Evolutionary conservation across 2,329 filamentous ascomycete species (phyloP), one percentile per base, ranked within the genome.

Genomic region (Ophiostoma novo-ulmi): DNA sequence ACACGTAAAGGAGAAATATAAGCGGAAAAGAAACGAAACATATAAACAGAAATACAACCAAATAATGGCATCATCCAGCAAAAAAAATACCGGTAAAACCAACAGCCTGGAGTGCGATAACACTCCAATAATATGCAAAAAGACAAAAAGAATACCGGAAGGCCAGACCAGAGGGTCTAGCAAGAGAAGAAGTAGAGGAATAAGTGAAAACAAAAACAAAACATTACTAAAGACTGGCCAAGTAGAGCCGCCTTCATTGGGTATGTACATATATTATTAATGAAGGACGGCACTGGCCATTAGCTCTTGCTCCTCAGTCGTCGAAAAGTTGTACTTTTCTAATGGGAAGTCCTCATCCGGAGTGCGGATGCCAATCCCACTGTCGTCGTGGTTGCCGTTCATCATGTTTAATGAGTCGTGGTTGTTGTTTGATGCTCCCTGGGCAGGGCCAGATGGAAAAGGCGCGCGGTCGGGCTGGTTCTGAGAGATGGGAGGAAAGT

Each of bases 311-410:
- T 71, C 71, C 2, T 77, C 75, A 5, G 72, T 70, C 0, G 73
- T 74, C 0, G 76, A 72, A 41, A 78, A 77, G 11, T 82, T 80
- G 76, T 85, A 89, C 76, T 89, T 89, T 69, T 86, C 85, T 77
- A 87, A 83, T 0, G 84, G 81, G 66, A 87, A 88, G 36, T 90
- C 88, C 70, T 89, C 88, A 69, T 90, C 88, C 1, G 88, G 87
- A 5, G 87, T 89, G 68, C 87, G 81, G 75, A 93, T 89, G 39
- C 89, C 89, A 72, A 93, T 93, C 1, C 89, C 90, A 75, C 90
- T 93, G 74, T 93, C 91, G 74, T 93, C 90, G 72, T 89, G 86
- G 67, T 79, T 82, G 11, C 75, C 75, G 61, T 81, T 80, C 71
- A 84, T 83, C 71, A 81, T 76, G 35, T 84, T 82, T 65, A 82